phyloP scores from a whole-genome alignment of 768 basidiomycete genomes.

The Pulveroboletus frians region DNA sequence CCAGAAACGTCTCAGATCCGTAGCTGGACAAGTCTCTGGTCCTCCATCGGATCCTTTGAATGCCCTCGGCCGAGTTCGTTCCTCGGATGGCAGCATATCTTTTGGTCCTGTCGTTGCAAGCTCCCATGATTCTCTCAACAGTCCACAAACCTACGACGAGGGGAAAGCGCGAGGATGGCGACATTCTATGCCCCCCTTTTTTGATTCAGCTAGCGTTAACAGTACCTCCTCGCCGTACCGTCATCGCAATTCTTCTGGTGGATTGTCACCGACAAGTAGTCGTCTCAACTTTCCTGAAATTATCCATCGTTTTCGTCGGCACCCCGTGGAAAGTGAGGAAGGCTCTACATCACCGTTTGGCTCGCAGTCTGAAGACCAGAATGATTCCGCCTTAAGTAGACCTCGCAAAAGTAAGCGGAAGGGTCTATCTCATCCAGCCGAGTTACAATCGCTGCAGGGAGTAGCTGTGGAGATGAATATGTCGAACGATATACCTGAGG shows the following conservation, averaged over 20 bases:
- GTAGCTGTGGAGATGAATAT: slow-evolving; percentile 9
- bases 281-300: slow-evolving; percentile 37
- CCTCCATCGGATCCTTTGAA: slow-evolving; percentile 38
- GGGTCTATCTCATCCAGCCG: slow-evolving; percentile 24
- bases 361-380: slow-evolving; percentile 42
- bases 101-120: slow-evolving; percentile 54
- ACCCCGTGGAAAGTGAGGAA: slow-evolving; percentile 42
- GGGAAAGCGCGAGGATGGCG: slow-evolving; percentile 26
- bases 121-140: slow-evolving; percentile 43
- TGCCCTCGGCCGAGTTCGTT: slow-evolving; percentile 35
- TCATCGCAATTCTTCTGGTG: slow-evolving; percentile 24
- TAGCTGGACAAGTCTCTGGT: slow-evolving; percentile 21
- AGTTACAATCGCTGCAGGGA: slow-evolving; percentile 18
- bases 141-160: slow-evolving; percentile 43
- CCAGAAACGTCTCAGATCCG: slow-evolving; percentile 9
- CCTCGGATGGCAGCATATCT: slow-evolving; percentile 46
- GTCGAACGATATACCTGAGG: slow-evolving; percentile 4
- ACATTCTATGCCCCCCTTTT: slow-evolving; percentile 22
- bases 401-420: slow-evolving; percentile 8
- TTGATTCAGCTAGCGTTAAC: slow-evolving; percentile 32
- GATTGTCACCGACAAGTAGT: slow-evolving; percentile 42
- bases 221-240: slow-evolving; percentile 33
- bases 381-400: slow-evolving; percentile 22
- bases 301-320: slow-evolving; percentile 33
- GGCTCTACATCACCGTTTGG: slow-evolving; percentile 41